Conservation (phyloP, 169 alveolate species). For the Plasmodium fragile region DNA sequence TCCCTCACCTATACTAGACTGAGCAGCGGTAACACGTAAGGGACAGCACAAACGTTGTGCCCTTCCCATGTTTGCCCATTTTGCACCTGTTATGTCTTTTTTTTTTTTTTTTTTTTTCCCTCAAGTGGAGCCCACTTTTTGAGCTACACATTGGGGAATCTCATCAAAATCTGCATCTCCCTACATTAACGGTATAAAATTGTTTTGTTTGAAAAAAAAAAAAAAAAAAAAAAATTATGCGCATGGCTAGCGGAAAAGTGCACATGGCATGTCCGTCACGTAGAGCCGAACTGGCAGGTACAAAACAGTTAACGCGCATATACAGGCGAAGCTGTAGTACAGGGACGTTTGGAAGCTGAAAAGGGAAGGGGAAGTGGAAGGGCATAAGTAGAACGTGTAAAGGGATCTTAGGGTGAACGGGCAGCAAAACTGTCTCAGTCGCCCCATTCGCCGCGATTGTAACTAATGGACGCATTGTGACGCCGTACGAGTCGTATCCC, state of each 20-base stretch:
- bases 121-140: neutral
- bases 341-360: constrained; percentile 48
- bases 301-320: constrained; percentile 33
- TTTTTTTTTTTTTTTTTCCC: neutral
- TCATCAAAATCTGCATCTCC: neutral
- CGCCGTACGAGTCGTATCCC: constrained; percentile 62
- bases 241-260: neutral
- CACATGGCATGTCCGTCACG: constrained; percentile 55
- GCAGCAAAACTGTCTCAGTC: neutral
- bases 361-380: too few relatives aligned
- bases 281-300: constrained; percentile 56
- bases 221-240: neutral
- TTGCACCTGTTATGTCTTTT: neutral
- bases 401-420: neutral
- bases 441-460: neutral
- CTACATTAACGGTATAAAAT: neutral
- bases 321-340: constrained; percentile 44
- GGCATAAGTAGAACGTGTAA: neutral
- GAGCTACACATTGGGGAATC: neutral
- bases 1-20: neutral
- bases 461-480: neutral
- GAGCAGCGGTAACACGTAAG: neutral
- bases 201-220: neutral
- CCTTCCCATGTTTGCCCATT: neutral
- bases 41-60: neutral